Percentiles rank a stretch among this genome's conserved stretches.
Evolutionary conservation across 805 yeast species (phyloP).

Genomic region (Yarrowia sp.): DNA sequence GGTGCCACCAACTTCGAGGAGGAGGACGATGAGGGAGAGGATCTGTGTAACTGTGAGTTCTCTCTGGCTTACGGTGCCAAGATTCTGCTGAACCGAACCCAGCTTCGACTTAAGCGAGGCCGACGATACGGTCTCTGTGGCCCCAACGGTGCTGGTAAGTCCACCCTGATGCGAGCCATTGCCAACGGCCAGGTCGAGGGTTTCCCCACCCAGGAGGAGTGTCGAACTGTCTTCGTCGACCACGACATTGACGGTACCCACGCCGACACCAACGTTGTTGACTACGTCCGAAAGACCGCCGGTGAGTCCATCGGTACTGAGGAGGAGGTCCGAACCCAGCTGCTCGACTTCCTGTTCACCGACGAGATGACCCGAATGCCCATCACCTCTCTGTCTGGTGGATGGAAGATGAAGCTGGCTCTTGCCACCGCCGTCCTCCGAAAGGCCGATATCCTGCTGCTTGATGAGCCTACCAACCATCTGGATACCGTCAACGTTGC

Average conservation of each 20-base stretch:
- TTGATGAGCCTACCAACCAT: conserved; percentile 99
- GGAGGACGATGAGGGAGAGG: conserved; percentile 99
- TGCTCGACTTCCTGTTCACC: conserved; percentile 90
- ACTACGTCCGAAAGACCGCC: conserved; percentile 87
- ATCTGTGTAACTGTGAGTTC: conserved; percentile 99
- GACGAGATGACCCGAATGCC: conserved; percentile 94
- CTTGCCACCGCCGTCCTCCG: conserved; percentile 98
- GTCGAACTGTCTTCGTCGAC: conserved; percentile 99
- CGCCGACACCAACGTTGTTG: conserved; percentile 93
- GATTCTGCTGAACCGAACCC: conserved; percentile 99
- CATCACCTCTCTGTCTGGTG: conserved; percentile 97
- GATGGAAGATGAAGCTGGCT: conserved; percentile 99
- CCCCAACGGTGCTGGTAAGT: conserved; percentile 99
- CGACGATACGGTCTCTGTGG: conserved; percentile 99
- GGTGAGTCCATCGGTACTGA: conserved; percentile 75
- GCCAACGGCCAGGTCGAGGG: conserved; percentile 99
- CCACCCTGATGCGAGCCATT: conserved; percentile 96
- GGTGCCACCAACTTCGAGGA: conserved; percentile 85
- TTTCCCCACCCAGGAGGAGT: conserved; percentile 99
- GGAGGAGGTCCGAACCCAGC: conserved; percentile 75
- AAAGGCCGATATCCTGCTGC: conserved; percentile 95
- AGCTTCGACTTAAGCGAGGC: conserved; percentile 92
- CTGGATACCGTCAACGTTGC: conserved; percentile 99
- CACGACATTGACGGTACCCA: conserved; percentile 99
- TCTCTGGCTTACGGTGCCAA: conserved; percentile 99